These are phyloP conservation scores for Iris pallida DNA, from an alignment of 116 monocot species.

Conservation along the genomic window DNA sequence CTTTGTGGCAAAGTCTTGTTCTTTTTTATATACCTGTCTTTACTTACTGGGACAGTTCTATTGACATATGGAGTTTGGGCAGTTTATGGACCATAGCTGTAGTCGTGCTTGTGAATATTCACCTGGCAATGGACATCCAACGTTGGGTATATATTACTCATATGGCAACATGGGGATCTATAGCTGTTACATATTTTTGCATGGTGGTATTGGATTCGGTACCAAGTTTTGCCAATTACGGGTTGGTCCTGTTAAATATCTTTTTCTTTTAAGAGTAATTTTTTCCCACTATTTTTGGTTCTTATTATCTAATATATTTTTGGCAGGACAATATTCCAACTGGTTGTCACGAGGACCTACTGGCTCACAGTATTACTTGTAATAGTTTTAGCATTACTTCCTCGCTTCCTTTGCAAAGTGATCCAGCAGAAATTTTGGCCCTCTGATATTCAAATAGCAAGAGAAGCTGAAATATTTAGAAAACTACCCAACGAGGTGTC, in stretches of 20 bases:
- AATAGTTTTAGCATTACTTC: slow-evolving; percentile 73
- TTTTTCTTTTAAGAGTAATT: slow-evolving; percentile 1
- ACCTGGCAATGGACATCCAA: slow-evolving; percentile 85
- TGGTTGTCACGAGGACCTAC: slow-evolving; percentile 52
- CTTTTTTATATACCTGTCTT: slow-evolving; percentile 81
- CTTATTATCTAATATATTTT: slow-evolving; percentile 6
- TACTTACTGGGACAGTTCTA: slow-evolving; percentile 53
- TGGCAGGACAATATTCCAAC: slow-evolving; percentile 88
- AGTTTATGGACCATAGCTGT: slow-evolving; percentile 88
- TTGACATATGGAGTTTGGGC: slow-evolving; percentile 91
- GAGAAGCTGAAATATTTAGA: slow-evolving; percentile 80
- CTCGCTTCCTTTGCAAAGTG: slow-evolving; percentile 73
- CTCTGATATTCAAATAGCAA: slow-evolving; percentile 90
- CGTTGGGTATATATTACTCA: slow-evolving; percentile 79
- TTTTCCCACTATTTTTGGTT: not conserved
- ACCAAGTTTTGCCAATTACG: slow-evolving; percentile 79
- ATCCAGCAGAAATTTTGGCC: slow-evolving; percentile 70
- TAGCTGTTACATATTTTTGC: slow-evolving; percentile 63
- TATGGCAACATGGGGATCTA: slow-evolving; percentile 78
- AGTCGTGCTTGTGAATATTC: slow-evolving; percentile 79
- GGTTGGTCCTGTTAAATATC: slow-evolving; percentile 37
- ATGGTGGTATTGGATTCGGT: slow-evolving; percentile 85
- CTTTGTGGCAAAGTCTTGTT: slow-evolving; percentile 92
- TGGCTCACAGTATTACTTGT: slow-evolving; percentile 83
- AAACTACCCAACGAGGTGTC: slow-evolving; percentile 28